Conservation (phyloP, 257 asterid species). For the Voacanga thouarsii region DNA sequence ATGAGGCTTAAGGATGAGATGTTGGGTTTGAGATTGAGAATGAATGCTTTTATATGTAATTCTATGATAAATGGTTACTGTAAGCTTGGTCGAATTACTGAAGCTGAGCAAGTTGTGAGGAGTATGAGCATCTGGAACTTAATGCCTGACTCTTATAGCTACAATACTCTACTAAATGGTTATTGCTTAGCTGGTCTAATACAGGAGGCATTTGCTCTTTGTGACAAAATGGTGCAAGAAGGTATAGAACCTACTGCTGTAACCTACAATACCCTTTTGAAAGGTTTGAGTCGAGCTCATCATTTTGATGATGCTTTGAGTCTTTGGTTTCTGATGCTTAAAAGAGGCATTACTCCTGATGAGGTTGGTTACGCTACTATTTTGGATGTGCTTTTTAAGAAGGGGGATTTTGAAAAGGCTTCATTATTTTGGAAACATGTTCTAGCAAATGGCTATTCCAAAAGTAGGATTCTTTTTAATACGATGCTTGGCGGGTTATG, state of each 20-base stretch:
- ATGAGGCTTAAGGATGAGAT: slow-evolving; percentile 64
- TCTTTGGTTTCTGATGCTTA: slow-evolving; percentile 71
- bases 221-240: slow-evolving; percentile 57
- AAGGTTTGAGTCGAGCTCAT: slow-evolving; percentile 64
- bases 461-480: slow-evolving; percentile 50
- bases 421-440: slow-evolving; percentile 62
- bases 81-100: slow-evolving; percentile 55
- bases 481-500: slow-evolving; percentile 75
- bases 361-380: slow-evolving; percentile 71
- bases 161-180: slow-evolving; percentile 65
- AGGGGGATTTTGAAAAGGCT: slow-evolving; percentile 48
- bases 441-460: slow-evolving; percentile 59
- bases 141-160: slow-evolving; percentile 78
- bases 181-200: slow-evolving; percentile 67
- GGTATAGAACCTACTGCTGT: slow-evolving; percentile 57
- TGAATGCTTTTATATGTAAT: slow-evolving; percentile 63
- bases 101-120: slow-evolving; percentile 51
- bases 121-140: slow-evolving; percentile 48
- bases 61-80: slow-evolving; percentile 80
- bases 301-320: slow-evolving; percentile 64
- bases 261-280: slow-evolving; percentile 73
- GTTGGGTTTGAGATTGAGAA: slow-evolving; percentile 54
- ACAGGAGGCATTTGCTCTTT: slow-evolving; percentile 55
- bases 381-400: slow-evolving; percentile 58
- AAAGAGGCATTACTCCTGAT: slow-evolving; percentile 65